A percentile compares a stretch with the other conserved stretches of the same genome.
phyloP scores from a whole-genome alignment of 306 rosid species.

The barrel medic (Medicago truncatula) region DNA sequence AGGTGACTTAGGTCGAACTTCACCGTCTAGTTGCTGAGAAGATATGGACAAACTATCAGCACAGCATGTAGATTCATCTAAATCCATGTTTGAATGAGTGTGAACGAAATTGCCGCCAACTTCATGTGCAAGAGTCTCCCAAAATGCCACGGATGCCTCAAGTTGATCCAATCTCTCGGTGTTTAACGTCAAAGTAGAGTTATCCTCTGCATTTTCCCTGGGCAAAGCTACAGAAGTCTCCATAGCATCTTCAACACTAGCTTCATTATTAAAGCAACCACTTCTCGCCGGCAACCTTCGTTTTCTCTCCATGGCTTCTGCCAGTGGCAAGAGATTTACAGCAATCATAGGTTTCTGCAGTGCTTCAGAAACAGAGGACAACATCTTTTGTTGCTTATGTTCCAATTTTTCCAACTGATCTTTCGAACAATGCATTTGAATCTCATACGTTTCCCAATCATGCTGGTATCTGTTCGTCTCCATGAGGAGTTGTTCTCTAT shows the following conservation, averaged over 20 bases:
- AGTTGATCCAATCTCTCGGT: slow-evolving; percentile 65
- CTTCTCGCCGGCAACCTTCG: slow-evolving; percentile 73
- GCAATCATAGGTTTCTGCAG: slow-evolving; percentile 67
- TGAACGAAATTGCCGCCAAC: slow-evolving; percentile 37
- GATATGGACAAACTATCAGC: slow-evolving; percentile 62
- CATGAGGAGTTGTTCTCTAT: slow-evolving; percentile 59
- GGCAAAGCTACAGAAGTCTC: slow-evolving; percentile 53
- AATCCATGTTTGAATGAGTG: slow-evolving; percentile 57
- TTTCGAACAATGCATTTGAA: slow-evolving; percentile 56
- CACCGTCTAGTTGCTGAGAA: slow-evolving; percentile 56
- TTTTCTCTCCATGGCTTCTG: slow-evolving; percentile 72
- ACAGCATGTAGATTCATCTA: slow-evolving; percentile 70
- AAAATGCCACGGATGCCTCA: slow-evolving; percentile 70
- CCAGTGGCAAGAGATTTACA: slow-evolving; percentile 56
- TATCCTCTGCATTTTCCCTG: slow-evolving; percentile 48
- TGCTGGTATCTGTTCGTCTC: slow-evolving; percentile 67
- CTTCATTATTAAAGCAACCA: slow-evolving; percentile 50
- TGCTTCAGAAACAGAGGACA: slow-evolving; percentile 59
- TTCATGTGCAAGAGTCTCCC: slow-evolving; percentile 68
- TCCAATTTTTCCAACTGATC: slow-evolving; percentile 65
- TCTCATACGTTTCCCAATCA: slow-evolving; percentile 60
- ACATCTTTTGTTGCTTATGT: slow-evolving; percentile 58
- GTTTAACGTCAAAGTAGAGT: slow-evolving; percentile 42
- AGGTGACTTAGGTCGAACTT: slow-evolving; percentile 59
- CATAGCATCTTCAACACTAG: slow-evolving; percentile 51